Evolutionary conservation across 2,329 filamentous ascomycete species (phyloP).

Genomic region (Fusarium sp.): DNA sequence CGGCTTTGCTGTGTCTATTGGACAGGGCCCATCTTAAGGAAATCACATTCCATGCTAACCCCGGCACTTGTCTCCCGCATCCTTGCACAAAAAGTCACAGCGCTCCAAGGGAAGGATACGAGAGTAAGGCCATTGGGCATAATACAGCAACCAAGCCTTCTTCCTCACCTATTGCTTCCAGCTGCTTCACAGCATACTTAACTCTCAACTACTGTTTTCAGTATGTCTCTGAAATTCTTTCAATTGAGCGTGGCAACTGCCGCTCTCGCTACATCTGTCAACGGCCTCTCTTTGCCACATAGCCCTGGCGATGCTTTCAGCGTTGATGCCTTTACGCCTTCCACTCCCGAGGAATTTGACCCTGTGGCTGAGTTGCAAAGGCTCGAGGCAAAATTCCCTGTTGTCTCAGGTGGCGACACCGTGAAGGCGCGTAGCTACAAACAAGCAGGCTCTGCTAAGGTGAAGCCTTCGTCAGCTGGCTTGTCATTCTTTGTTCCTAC

Average conservation of each 20-base stretch:
- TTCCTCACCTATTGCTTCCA: background rate
- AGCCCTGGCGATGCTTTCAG: background rate
- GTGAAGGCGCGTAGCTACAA: background rate
- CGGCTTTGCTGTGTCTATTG: background rate
- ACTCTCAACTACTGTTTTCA: fast-evolving
- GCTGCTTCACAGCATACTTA: fast-evolving
- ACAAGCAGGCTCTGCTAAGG: background rate
- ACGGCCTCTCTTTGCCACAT: background rate
- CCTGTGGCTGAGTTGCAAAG: background rate
- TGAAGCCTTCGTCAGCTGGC: background rate
- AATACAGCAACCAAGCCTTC: background rate
- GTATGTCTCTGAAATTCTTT: background rate
- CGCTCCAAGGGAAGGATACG: background rate
- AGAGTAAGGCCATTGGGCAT: background rate
- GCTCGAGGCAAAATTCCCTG: background rate
- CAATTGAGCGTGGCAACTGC: background rate
- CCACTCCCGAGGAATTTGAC: background rate
- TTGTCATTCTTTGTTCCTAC: background rate
- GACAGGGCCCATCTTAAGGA: fast-evolving
- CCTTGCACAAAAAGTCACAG: background rate
- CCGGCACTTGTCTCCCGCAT: background rate
- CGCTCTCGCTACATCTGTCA: background rate
- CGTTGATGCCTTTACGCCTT: background rate
- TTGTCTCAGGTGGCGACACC: fast-evolving
- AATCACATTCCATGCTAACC: background rate